Percentiles rank a stretch among this genome's conserved stretches.
phyloP scores from a whole-genome alignment of 2,329 filamentous ascomycete genomes.

The Trichoderma lentiforme region DNA sequence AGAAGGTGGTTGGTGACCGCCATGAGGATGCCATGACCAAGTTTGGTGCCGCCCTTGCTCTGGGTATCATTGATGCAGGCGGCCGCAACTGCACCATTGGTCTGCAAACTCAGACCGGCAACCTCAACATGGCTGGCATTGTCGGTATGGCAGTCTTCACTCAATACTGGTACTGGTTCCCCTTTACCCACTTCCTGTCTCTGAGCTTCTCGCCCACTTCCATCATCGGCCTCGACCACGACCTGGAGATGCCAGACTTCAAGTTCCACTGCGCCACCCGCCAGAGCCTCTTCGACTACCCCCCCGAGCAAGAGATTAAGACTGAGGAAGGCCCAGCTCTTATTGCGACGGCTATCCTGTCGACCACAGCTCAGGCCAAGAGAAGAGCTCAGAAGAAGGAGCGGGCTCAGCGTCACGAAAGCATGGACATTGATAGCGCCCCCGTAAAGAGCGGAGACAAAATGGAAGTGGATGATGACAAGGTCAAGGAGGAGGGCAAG shows the following conservation, averaged over 20 bases:
- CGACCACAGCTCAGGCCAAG: conserved; percentile 95
- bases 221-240: conserved; percentile 90
- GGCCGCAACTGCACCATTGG: conserved; percentile 98
- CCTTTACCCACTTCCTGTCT: conserved; percentile 94
- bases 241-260: conserved; percentile 89
- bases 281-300: conserved; percentile 95
- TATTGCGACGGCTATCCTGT: conserved; percentile 92
- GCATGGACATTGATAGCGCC: conserved; percentile 88
- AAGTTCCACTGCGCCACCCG: conserved; percentile 94
- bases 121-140: conserved; percentile 97
- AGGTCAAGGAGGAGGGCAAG: conserved; percentile 49
- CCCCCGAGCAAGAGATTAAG: conserved; percentile 94
- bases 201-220: conserved; percentile 95
- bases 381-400: conserved; percentile 93
- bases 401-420: conserved; percentile 81
- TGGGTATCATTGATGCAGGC: conserved; percentile 97
- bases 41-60: conserved; percentile 88
- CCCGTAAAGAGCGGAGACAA: conserved; percentile 66
- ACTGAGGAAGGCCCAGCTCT: conserved; percentile 88
- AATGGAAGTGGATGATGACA: conserved; percentile 80
- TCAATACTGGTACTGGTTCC: conserved; percentile 99
- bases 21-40: conserved; percentile 99
- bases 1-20: conserved; percentile 89
- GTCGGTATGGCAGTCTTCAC: conserved; percentile 98
- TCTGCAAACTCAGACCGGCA: conserved; percentile 94